These are phyloP conservation scores for Fusarium keratoplasticum DNA, from an alignment of 2,329 filamentous ascomycete species.

Conservation along the genomic window DNA sequence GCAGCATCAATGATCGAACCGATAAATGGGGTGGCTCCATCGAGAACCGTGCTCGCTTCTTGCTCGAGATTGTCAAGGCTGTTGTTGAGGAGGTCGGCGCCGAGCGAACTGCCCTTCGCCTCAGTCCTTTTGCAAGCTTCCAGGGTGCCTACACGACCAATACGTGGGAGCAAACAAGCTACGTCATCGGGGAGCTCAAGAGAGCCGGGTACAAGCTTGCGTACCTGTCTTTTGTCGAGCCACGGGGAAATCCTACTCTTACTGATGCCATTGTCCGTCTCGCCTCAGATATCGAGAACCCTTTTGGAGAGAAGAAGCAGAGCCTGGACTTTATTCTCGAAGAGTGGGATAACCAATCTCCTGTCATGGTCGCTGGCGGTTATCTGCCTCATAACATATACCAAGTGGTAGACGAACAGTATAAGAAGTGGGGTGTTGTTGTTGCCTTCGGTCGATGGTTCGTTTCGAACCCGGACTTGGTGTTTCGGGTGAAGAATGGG, in stretches of 20 bases:
- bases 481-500: conserved; percentile 53
- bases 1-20: conserved; percentile 62
- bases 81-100: conserved; percentile 59
- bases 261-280: conserved; percentile 39
- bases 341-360: conserved; percentile 48
- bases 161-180: conserved; percentile 45
- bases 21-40: conserved; percentile 67
- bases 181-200: conserved; percentile 45
- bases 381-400: conserved; percentile 42
- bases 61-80: conserved; percentile 61
- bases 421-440: conserved; percentile 43
- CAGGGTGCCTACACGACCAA: conserved; percentile 44
- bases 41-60: conserved; percentile 63
- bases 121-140: conserved; percentile 62
- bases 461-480: conserved; percentile 51
- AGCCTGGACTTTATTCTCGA: conserved; percentile 48
- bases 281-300: conserved; percentile 7
- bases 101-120: conserved; percentile 63
- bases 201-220: conserved; percentile 45
- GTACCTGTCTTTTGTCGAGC: conserved; percentile 53
- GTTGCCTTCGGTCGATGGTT: conserved; percentile 50
- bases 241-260: conserved; percentile 50
- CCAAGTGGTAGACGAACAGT: conserved; percentile 38
- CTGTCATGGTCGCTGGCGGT: conserved; percentile 49
- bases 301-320: conserved; percentile 45